Conservation (phyloP, 139 green algal genomes). For the Ettlia oleoabundans region DNA sequence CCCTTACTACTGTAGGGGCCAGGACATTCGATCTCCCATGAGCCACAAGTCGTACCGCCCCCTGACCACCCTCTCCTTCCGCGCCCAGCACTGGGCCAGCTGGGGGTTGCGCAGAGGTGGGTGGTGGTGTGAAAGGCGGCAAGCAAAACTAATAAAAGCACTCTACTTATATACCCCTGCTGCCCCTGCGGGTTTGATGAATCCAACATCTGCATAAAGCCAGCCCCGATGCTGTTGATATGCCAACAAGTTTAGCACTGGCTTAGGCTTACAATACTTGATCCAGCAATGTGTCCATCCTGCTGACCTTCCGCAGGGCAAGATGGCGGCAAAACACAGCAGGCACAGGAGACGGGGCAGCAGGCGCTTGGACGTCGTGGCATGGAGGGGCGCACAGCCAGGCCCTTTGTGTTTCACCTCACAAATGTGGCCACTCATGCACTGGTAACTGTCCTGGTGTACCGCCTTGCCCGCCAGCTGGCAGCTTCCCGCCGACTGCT, state of each 20-base stretch:
- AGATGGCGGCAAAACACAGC: background rate
- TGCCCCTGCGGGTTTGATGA: too few relatives aligned
- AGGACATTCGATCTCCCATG: slow-evolving; percentile 60
- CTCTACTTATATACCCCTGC: too few relatives aligned
- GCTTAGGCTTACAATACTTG: too few relatives aligned
- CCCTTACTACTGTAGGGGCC: slow-evolving; percentile 61
- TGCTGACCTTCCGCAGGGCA: too few relatives aligned
- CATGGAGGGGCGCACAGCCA: slow-evolving; percentile 23
- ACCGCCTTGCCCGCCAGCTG: slow-evolving; percentile 17
- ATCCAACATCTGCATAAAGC: too few relatives aligned
- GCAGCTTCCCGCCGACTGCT: background rate
- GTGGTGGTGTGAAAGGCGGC: too few relatives aligned
- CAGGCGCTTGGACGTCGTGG: background rate
- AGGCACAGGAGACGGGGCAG: background rate
- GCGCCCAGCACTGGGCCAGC: slow-evolving; percentile 46
- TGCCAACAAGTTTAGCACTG: too few relatives aligned
- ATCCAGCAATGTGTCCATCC: too few relatives aligned
- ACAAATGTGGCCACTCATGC: slow-evolving; percentile 62
- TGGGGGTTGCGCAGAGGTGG: slow-evolving; percentile 13
- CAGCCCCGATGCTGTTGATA: too few relatives aligned
- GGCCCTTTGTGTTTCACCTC: slow-evolving; percentile 68
- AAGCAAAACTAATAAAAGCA: too few relatives aligned
- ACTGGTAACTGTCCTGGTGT: slow-evolving; percentile 61
- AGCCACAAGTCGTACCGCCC: slow-evolving; percentile 87
- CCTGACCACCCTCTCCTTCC: slow-evolving; percentile 69